Conservation (phyloP, 371 early-diverging fungal species). For the Mucor velutinosus region DNA sequence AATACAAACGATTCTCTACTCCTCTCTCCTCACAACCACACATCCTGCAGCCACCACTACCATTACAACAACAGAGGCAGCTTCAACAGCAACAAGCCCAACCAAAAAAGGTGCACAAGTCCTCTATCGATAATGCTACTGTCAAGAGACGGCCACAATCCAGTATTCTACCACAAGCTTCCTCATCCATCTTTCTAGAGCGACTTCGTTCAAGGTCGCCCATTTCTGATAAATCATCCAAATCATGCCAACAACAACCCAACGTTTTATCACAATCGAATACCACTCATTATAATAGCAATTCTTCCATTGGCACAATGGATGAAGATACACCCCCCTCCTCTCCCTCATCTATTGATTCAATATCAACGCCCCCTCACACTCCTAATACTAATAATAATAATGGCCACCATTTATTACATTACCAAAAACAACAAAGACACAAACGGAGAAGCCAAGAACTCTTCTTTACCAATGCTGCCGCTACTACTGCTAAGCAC, state of each 20-base stretch:
- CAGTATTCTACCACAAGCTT: constrained; percentile 9
- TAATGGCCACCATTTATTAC: background rate
- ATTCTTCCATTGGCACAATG: background rate
- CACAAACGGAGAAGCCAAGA: background rate
- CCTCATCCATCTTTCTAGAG: constrained; percentile 20
- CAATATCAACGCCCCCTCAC: background rate
- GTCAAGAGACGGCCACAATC: constrained; percentile 10
- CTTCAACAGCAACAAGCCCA: background rate
- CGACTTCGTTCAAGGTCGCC: constrained; percentile 1
- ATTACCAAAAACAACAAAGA: background rate
- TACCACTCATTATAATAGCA: background rate
- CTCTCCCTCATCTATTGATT: constrained; percentile 8
- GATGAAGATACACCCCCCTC: constrained; percentile 6
- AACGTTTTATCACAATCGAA: background rate
- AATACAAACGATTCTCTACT: background rate
- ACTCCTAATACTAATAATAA: background rate
- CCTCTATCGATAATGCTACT: background rate
- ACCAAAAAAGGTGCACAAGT: background rate
- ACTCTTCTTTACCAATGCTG: background rate
- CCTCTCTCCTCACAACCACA: background rate
- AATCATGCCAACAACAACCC: background rate
- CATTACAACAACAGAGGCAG: too few species aligned
- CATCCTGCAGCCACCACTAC: background rate
- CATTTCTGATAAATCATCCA: background rate
- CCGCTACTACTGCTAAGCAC: background rate